phyloP scores from a whole-genome alignment of 1,284 basidiomycete genomes.

The Cutaneotrichosporon cutaneum region DNA sequence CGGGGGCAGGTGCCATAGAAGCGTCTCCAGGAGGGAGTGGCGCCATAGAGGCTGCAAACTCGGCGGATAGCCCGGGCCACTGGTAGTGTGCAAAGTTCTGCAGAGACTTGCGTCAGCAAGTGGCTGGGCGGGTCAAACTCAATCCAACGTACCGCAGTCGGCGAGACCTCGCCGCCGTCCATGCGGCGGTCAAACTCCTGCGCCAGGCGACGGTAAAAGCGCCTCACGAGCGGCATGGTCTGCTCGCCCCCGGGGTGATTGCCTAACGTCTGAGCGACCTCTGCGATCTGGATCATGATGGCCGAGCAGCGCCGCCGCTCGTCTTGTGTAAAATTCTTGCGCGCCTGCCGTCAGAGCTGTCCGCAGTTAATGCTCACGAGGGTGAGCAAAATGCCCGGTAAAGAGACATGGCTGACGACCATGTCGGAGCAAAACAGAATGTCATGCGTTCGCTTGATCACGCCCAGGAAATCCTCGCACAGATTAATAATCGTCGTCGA shows the following conservation, averaged over 20 bases:
- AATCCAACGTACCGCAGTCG: not conserved
- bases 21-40: not conserved
- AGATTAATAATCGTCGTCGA: slow-evolving; percentile 7
- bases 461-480: slow-evolving; percentile 15
- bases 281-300: slow-evolving; percentile 3
- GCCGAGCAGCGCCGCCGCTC: slow-evolving; percentile 3
- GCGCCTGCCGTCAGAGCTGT: not conserved
- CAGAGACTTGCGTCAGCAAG: not conserved
- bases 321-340: not conserved
- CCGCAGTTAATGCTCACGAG: slow-evolving; percentile 7
- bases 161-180: not conserved
- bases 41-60: not conserved
- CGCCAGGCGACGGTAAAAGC: slow-evolving; percentile 11
- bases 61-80: not conserved
- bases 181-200: not conserved
- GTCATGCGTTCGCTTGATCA: slow-evolving; percentile 7
- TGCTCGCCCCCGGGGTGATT: not conserved
- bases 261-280: not conserved
- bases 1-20: not conserved
- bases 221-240: slow-evolving; percentile 6
- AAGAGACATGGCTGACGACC: not conserved
- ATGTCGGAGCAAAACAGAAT: slow-evolving; percentile 20
- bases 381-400: slow-evolving; percentile 15
- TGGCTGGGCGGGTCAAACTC: not conserved
- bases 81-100: slow-evolving; percentile 4